Base-by-base conservation (phyloP, 345 rosid species). In the Dipteronia dyeriana region DNA sequence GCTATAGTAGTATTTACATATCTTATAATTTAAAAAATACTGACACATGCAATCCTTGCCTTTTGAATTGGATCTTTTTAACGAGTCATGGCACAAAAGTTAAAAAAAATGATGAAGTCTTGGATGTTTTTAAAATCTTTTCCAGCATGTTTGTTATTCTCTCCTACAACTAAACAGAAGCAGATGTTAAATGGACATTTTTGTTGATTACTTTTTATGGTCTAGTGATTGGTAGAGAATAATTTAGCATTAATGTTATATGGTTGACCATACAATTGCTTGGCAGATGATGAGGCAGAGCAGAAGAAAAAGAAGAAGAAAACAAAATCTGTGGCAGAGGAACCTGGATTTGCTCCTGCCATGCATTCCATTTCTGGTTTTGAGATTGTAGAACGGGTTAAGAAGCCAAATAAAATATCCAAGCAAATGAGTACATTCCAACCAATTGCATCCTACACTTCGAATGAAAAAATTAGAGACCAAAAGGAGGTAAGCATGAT, bases 241-340 rank as follows among this genome's bases (percentile, higher is more conserved):
- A 57, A 26, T 14, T 62, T 66, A 65, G 13, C 47, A n/a, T 17
- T 26, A n/a, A 26, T 70, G 22, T 53, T 19, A 19, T 72, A 45
- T 70, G 71, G 9, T 73, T 79, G 56, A 84, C 60, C 65, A 39
- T 43, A 65, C 65, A 39, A 17, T 77, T 80, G 47, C 75, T 68
- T 49, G 83, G 83, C 85, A 95, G 98, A 90, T 77, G 93, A 90
- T 43, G 93, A 92, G 77, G 80, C 71, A 20, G 95, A 85, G 80
- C 87, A 77, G 82, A 84, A 85, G 81, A 90, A 87, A 86, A 91
- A 91, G 89, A 90, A 88, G 83, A 93, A 93, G 87, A 90, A 92
- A 83, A 71, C 77, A n/a, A 90, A 85, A 87, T 80, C 79, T 74
- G 79, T 57, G 17, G 81, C 78, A 57, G 83, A 78, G 79, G 86